Conservation (phyloP, 306 rosid species). For the Lathyrus oleraceus region DNA sequence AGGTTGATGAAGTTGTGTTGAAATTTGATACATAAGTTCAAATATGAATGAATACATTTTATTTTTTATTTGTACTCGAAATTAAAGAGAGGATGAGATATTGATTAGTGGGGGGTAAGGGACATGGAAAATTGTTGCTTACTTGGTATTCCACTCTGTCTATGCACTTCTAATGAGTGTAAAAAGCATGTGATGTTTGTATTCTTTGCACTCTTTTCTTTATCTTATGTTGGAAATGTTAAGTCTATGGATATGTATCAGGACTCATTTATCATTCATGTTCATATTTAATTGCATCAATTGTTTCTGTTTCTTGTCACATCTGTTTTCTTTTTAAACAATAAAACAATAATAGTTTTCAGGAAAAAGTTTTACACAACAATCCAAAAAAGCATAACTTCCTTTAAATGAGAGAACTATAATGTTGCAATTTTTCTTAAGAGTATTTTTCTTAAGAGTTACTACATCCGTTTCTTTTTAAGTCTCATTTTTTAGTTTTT, state of each 20-base stretch:
- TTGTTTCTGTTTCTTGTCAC: neutral
- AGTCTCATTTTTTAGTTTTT: too few species aligned
- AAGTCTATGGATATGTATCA: neutral
- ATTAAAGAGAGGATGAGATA: too few species aligned
- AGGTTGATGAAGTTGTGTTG: neutral
- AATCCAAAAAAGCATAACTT: too few species aligned
- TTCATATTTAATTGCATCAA: neutral
- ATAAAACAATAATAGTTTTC: too few species aligned
- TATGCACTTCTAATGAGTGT: slow-evolving; percentile 50
- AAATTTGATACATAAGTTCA: neutral
- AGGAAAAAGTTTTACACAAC: too few species aligned
- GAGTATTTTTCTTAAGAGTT: too few species aligned
- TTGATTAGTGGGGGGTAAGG: slow-evolving; percentile 31
- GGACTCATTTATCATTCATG: slow-evolving; percentile 11
- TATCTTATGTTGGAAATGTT: neutral
- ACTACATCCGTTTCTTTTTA: too few species aligned
- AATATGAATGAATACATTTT: too few species aligned
- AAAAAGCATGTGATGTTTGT: slow-evolving; percentile 8
- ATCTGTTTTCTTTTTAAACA: neutral
- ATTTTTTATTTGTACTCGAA: too few species aligned
- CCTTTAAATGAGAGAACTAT: too few species aligned
- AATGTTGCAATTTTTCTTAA: too few species aligned
- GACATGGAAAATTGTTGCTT: slow-evolving; percentile 45
- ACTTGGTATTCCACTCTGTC: slow-evolving; percentile 52
- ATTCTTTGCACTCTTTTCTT: slow-evolving; percentile 13